Percentiles rank a stretch among this genome's conserved stretches.
Conservation (phyloP, 78 protist genomes). For the Emiliania huxleyi region DNA sequence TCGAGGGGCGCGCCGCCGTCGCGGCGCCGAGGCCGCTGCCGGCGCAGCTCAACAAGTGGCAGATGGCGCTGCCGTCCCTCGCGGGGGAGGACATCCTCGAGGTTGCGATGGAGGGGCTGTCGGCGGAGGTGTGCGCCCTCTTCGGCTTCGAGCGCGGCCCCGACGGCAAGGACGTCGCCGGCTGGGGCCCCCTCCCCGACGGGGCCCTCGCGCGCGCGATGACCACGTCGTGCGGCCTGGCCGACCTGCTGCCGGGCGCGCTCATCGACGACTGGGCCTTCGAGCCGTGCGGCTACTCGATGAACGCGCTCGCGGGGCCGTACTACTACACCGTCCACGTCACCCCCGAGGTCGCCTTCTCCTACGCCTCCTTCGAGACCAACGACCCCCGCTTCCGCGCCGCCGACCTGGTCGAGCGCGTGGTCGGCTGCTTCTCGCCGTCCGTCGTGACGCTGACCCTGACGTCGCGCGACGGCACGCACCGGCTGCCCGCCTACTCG, state of each 20-base stretch:
- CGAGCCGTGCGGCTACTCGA: constrained; percentile 94
- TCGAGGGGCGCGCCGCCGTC: neutral
- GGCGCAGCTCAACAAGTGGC: neutral
- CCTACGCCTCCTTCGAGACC: constrained; percentile 72
- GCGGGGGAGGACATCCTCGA: neutral
- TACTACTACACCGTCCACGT: constrained; percentile 77
- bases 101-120: neutral
- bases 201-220: neutral
- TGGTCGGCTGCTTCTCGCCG: neutral
- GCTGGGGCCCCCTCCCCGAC: neutral
- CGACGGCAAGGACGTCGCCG: neutral
- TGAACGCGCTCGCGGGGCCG: constrained; percentile 75
- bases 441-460: neutral
- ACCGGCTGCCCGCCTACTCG: neutral
- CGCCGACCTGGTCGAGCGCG: neutral
- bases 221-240: neutral
- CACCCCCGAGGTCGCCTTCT: constrained; percentile 72
- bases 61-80: neutral
- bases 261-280: constrained; percentile 68
- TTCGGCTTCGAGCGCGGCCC: neutral
- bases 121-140: neutral
- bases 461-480: neutral
- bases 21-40: neutral
- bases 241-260: constrained; percentile 41
- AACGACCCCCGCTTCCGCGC: constrained; percentile 15